phyloP scores from a whole-genome alignment of 2,329 filamentous ascomycete species.

The Penicillium sp. region DNA sequence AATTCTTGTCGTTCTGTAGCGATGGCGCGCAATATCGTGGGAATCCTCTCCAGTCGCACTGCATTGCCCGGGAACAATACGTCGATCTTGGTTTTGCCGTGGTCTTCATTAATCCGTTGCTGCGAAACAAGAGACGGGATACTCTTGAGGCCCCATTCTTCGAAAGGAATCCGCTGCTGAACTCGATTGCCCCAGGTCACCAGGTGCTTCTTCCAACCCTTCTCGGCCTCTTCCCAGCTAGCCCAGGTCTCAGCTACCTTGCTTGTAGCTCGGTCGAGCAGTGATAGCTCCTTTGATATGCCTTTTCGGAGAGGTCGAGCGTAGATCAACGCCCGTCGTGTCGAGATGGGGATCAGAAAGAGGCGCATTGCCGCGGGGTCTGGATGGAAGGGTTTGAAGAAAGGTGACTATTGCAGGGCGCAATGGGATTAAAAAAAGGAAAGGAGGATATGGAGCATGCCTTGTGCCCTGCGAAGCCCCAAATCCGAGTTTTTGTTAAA shows the following conservation, averaged over 20 bases:
- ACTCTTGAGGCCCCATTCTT: constrained; percentile 97
- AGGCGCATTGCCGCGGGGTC: constrained; percentile 65
- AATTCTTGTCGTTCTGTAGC: constrained; percentile 74
- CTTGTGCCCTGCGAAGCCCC: not conserved
- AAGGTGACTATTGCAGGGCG: constrained; percentile 7
- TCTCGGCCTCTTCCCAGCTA: constrained; percentile 76
- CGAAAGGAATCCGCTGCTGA: constrained; percentile 81
- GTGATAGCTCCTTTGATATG: constrained; percentile 50
- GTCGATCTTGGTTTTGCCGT: constrained; percentile 62
- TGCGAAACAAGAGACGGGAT: constrained; percentile 73
- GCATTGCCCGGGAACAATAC: constrained; percentile 66
- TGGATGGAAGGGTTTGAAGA: not conserved
- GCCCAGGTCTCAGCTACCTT: constrained; percentile 76
- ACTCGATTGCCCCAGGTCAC: constrained; percentile 81
- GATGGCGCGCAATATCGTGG: constrained; percentile 61
- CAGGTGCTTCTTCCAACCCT: constrained; percentile 81
- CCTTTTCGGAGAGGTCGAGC: constrained; percentile 67
- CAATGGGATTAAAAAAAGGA: not conserved
- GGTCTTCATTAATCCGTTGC: constrained; percentile 58
- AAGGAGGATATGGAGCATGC: not conserved
- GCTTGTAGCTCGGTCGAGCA: constrained; percentile 63
- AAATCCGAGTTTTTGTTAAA: too few relatives aligned
- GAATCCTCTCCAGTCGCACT: constrained; percentile 60
- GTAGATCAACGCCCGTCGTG: constrained; percentile 84
- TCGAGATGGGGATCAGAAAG: constrained; percentile 89